Percentiles rank a stretch among this genome's conserved stretches.
Evolutionary conservation across 768 basidiomycete genomes (phyloP).

Genomic region (Lanmaoa rubissima): DNA sequence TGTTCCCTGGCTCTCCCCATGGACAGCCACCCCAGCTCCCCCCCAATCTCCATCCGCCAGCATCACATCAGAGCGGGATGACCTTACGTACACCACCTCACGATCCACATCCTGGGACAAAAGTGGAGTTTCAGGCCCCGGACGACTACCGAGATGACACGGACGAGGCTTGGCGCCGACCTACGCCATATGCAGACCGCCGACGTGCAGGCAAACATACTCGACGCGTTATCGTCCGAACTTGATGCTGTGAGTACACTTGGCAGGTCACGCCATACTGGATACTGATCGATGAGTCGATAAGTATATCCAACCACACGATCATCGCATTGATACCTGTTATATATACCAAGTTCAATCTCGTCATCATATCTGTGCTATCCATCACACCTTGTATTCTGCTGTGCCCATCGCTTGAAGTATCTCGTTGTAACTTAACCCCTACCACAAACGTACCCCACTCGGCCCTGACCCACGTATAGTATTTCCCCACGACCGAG

Average conservation of each 20-base stretch:
- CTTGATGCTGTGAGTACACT: conserved; percentile 14
- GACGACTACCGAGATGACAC: conserved; percentile 56
- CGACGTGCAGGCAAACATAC: conserved; percentile 81
- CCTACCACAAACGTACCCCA: not conserved
- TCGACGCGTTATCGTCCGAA: conserved; percentile 61
- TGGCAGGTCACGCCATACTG: not conserved
- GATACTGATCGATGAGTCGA: not conserved
- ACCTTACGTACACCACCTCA: conserved; percentile 49
- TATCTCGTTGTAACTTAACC: conserved; percentile 15
- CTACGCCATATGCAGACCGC: conserved; percentile 72
- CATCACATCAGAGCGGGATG: conserved; percentile 24
- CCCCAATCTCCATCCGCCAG: conserved; percentile 32
- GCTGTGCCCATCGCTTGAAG: conserved; percentile 8
- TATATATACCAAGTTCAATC: conserved; percentile 19
- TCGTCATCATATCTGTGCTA: conserved; percentile 21
- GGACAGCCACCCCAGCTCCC: conserved; percentile 34
- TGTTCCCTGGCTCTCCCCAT: conserved; percentile 31
- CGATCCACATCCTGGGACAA: conserved; percentile 36
- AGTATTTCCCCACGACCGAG: conserved; percentile 11
- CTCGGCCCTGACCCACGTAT: conserved; percentile 10
- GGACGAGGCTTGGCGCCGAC: conserved; percentile 70
- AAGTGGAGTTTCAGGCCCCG: conserved; percentile 30
- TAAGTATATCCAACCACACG: conserved; percentile 4
- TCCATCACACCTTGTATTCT: conserved; percentile 25
- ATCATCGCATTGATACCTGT: conserved; percentile 23